Percentiles rank a stretch among this genome's conserved stretches.
Evolutionary conservation across 2,329 filamentous ascomycete genomes (phyloP).

Genomic region (Colletotrichum gigasporum): DNA sequence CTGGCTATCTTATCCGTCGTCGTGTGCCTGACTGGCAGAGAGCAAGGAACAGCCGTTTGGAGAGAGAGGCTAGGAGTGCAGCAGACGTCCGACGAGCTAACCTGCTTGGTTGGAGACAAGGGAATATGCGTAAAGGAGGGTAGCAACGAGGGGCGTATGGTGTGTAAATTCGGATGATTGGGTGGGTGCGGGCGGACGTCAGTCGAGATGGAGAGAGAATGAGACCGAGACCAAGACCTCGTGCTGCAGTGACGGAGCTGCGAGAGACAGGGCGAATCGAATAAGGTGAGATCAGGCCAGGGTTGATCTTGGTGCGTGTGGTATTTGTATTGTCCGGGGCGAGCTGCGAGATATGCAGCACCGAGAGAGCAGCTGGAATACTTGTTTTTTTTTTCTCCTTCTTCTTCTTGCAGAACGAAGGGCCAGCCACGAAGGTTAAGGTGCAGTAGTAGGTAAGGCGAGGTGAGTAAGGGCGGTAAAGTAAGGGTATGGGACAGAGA

Average conservation of each 20-base stretch:
- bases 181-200: conserved; percentile 23
- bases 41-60: conserved; percentile 27
- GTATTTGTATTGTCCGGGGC: no score
- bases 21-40: not conserved
- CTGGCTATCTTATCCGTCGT: conserved; percentile 6
- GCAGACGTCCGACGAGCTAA: conserved; percentile 14
- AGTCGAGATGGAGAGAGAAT: conserved; percentile 14
- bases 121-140: conserved; percentile 19
- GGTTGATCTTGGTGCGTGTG: no score
- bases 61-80: conserved; percentile 19
- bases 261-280: conserved; percentile 15
- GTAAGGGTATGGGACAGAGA: not conserved
- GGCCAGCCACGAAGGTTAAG: conserved; percentile 4
- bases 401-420: no score
- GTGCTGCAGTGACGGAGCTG: not conserved
- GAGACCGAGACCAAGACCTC: conserved; percentile 11
- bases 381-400: no score
- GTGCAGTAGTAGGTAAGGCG: no score
- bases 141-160: conserved; percentile 25
- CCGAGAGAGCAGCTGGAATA: no score
- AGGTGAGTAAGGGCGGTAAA: not conserved
- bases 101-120: conserved; percentile 16
- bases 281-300: not conserved
- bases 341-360: no score
- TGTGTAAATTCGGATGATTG: conserved; percentile 28